These are phyloP conservation scores for Populus nigra DNA, from an alignment of 345 rosid genomes.

Conservation along the genomic window DNA sequence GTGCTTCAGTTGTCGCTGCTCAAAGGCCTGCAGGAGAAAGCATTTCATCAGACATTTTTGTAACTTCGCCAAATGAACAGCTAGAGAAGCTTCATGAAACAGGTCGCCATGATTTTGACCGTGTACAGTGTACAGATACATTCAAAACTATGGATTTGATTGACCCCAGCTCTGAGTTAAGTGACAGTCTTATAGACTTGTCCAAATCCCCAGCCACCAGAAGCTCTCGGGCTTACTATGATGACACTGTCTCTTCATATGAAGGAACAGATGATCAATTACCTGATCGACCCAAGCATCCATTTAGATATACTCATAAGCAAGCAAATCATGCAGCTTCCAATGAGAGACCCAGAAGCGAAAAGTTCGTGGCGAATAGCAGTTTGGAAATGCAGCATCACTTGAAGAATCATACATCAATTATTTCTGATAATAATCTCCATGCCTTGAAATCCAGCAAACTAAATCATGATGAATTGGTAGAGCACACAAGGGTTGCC, in stretches of 20 bases:
- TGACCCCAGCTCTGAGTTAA: conserved; percentile 46
- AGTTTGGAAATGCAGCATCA: conserved; percentile 28
- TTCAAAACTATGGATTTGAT: conserved; percentile 32
- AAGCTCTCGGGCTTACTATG: conserved; percentile 56
- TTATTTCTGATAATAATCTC: conserved; percentile 27
- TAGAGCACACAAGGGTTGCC: conserved; percentile 34
- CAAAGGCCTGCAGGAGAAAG: conserved; percentile 18
- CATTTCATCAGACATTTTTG: conserved; percentile 13
- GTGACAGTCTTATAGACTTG: conserved; percentile 28
- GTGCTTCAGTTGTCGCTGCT: conserved; percentile 12
- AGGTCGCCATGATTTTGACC: conserved; percentile 8
- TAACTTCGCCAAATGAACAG: conserved; percentile 24
- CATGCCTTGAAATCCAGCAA: conserved; percentile 25
- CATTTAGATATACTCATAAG: conserved; percentile 29
- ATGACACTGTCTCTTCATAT: conserved; percentile 67
- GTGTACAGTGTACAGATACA: conserved; percentile 30
- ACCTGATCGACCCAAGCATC: conserved; percentile 24
- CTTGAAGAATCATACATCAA: conserved; percentile 30
- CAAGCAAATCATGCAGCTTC: conserved; percentile 26
- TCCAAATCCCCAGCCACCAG: conserved; percentile 45
- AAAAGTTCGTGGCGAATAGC: conserved; percentile 28
- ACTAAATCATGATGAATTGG: conserved; percentile 36
- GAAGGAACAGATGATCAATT: conserved; percentile 59
- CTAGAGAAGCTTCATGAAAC: conserved; percentile 21
- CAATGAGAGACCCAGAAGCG: conserved; percentile 37